Evolutionary conservation across 257 asterid species (phyloP).

Genomic region (Prunella vulgaris): DNA sequence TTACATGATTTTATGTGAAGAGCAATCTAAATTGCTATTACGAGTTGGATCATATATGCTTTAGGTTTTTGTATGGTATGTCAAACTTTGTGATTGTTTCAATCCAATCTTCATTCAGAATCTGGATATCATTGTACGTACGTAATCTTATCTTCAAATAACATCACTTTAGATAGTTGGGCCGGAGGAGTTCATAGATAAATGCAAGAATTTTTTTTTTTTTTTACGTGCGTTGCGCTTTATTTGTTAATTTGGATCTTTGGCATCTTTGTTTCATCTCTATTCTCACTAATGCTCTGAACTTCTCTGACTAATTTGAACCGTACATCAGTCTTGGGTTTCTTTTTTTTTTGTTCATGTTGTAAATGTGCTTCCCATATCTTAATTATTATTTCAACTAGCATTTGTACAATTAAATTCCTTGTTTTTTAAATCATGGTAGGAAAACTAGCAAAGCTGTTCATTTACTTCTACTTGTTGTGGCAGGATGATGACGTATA

Average conservation of each 20-base stretch:
- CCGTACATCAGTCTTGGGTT: background rate
- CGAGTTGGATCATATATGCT: background rate
- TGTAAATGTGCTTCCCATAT: background rate
- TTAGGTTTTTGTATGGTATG: background rate
- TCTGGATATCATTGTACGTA: background rate
- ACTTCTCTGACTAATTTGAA: too few relatives aligned
- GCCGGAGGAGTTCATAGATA: background rate
- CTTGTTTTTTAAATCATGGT: background rate
- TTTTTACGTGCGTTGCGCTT: background rate
- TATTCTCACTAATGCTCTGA: background rate
- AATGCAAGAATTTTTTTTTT: background rate
- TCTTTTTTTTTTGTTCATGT: background rate
- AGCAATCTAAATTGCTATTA: background rate
- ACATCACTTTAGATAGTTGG: background rate
- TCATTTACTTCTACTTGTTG: background rate
- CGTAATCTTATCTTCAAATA: background rate
- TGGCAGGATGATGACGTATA: conserved; percentile 25
- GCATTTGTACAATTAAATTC: background rate
- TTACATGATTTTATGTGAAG: background rate
- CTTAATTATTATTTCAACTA: background rate
- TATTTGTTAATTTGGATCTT: background rate
- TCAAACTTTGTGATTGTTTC: background rate
- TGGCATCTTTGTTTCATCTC: background rate
- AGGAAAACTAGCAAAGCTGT: background rate
- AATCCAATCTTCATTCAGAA: background rate